These are phyloP conservation scores for Cryptosporidium canis DNA, from an alignment of 169 alveolate species.

Conservation along the genomic window DNA sequence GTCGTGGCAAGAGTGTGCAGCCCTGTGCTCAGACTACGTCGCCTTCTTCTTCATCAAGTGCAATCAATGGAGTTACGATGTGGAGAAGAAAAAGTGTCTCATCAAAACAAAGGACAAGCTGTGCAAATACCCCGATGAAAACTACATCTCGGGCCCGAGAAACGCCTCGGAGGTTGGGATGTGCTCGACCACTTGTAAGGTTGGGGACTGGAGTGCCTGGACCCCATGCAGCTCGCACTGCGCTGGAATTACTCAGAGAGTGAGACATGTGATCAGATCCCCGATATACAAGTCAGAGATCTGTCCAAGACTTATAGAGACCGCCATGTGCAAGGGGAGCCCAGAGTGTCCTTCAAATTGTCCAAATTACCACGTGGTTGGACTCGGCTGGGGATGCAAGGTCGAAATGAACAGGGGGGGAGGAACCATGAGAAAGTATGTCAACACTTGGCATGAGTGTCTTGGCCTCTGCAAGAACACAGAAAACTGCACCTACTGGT, in stretches of 20 bases:
- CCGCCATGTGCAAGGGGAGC: constrained; percentile 73
- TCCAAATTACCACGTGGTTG: constrained; percentile 71
- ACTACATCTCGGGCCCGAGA: constrained; percentile 34
- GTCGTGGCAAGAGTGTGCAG: constrained; percentile 59
- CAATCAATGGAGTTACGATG: constrained; percentile 63
- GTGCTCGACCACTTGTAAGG: constrained; percentile 65
- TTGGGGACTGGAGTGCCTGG: constrained; percentile 73
- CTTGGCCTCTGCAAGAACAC: constrained; percentile 60
- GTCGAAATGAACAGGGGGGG: constrained; percentile 70
- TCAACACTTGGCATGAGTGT: constrained; percentile 70
- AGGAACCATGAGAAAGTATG: constrained; percentile 69
- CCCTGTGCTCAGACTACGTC: constrained; percentile 50
- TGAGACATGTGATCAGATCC: constrained; percentile 71
- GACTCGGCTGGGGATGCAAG: constrained; percentile 70
- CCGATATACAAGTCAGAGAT: constrained; percentile 53
- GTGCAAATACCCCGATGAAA: constrained; percentile 66
- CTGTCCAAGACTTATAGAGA: constrained; percentile 59
- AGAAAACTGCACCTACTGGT: constrained; percentile 64
- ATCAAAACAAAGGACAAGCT: constrained; percentile 34
- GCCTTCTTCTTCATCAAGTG: constrained; percentile 53
- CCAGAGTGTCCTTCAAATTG: constrained; percentile 58
- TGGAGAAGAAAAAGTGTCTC: constrained; percentile 45
- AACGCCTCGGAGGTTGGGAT: constrained; percentile 49
- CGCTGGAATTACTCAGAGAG: constrained; percentile 73
- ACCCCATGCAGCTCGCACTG: constrained; percentile 52